Base-by-base conservation (phyloP, 2,329 filamentous ascomycete species). In the Dactylellina cionopaga region DNA sequence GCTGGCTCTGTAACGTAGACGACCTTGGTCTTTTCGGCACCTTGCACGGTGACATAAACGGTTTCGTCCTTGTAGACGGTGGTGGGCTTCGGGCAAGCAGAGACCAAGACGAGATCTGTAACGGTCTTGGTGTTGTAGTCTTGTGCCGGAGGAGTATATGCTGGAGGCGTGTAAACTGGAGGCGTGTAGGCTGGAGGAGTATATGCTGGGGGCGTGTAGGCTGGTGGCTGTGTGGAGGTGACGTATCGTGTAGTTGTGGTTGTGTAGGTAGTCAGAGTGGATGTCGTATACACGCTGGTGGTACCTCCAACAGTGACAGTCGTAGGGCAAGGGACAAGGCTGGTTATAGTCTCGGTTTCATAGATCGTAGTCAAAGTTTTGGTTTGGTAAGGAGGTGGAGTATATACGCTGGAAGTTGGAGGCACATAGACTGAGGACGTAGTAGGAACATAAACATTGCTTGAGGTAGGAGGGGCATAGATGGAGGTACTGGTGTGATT, bases 181-280 rank as follows among this genome's bases (percentile, higher is more conserved):
- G 62, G 68, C 35, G 72, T 74, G 29, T 75, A 80, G 78, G 58
- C 80, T 78, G n/a, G 79, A 76, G 59, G 80, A 83, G 11, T 62
- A 24, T 69, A 69, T 17, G 47, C 31, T 31, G 55, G 64, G 0
- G 47, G 55, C n/a, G 24, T 24, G 22, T 27, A 15, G 3, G 33
- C 5, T n/a, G 62, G 41, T 17, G 80, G 82, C 74, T 82, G 84
- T 4, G 80, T 81, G 3, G 79, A 79, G 1, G 80, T 80, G 55
- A 81, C 55, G 55, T 76, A 77, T 46, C 65, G 75, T 0, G 78
- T 78, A 3, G 77, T 69, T 1, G 74, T 75, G 3, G 77, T 71
- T 11, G 75, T 78, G 13, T 76, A 76, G 5, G 78, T 78, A 1
- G 76, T 77, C 5, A 76, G 27, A 3, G 51, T 66, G 1, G 76